Conservation (phyloP, 164 flowering plant species). For the Santalum album region DNA sequence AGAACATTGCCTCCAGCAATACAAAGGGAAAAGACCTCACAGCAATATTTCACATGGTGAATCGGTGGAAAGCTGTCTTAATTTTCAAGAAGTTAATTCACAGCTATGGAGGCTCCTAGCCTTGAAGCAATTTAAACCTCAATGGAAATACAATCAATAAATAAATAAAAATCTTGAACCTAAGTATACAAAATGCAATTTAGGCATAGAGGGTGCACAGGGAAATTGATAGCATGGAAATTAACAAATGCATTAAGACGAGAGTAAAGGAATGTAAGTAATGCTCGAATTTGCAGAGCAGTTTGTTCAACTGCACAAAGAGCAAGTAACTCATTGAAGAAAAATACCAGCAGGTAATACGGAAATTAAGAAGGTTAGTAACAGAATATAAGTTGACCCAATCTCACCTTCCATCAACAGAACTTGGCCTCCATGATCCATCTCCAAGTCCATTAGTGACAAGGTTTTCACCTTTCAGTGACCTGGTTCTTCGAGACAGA, state of each 20-base stretch:
- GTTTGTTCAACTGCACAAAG: background rate
- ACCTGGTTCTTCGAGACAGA: conserved; percentile 82
- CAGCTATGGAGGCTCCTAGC: background rate
- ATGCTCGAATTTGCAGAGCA: too few relatives aligned
- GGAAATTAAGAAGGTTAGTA: background rate
- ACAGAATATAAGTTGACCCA: background rate
- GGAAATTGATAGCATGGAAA: too few relatives aligned
- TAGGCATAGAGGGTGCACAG: too few relatives aligned
- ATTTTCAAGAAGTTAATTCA: background rate
- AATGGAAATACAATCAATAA: too few relatives aligned
- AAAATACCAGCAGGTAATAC: background rate
- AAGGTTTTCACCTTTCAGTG: conserved; percentile 49
- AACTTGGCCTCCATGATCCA: conserved; percentile 46
- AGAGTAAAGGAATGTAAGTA: too few relatives aligned
- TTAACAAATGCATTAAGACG: too few relatives aligned
- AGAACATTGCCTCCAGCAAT: background rate
- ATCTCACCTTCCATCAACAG: conserved; percentile 73
- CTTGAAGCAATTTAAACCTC: too few relatives aligned
- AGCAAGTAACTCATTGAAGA: background rate
- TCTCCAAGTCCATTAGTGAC: conserved; percentile 38
- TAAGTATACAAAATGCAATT: too few relatives aligned
- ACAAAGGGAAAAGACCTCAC: background rate
- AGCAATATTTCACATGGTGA: background rate
- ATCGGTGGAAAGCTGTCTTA: background rate
- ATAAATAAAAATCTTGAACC: too few relatives aligned